Evolutionary conservation across 2,329 filamentous ascomycete genomes (phyloP), one percentile per base, ranked within the genome.

Genomic region (Pseudogymnoascus sp.): DNA sequence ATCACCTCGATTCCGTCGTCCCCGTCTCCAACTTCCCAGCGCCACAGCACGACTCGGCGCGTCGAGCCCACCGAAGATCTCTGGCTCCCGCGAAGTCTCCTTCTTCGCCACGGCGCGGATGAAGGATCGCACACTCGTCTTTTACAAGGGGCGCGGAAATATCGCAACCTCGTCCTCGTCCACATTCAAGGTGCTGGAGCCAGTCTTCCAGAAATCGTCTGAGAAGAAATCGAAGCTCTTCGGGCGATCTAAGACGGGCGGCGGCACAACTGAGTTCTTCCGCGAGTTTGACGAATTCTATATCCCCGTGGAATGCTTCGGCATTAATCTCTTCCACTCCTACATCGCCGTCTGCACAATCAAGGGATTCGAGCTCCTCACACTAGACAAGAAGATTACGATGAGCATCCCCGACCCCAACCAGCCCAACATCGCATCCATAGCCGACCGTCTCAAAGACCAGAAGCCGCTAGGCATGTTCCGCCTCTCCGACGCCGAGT

Each of bases 201-300:
- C 95, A 0, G 91, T 99, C 25, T 90, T 95, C 71, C 93, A 97
- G 68, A 97, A 96, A 73, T 89, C 92, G 0, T 88, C 90, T 0
- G 90, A 96, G 71, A 93, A 90, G 79, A 90, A 88, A 70, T 84
- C 86, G 4, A 86, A 91, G 7, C 74, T 88, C 12, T 87, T 88
- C 66, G 81, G 84, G 40, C 70, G 68, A 64, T 70, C 69, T 66
- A 80, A 82, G 49, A 78, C 78, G 64, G 76, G 78, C 11, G 81
- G 83, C 31, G 91, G 91, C 18, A 87, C 84, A 64, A 97, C 93
- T 0, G 95, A 99, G 70, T 93, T 93, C 70, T 99, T 97, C 86
- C 89, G 95, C 66, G 95, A 99, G 72, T 99, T 93, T 74, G 95
- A 99, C 77, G 95, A 97, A 69, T 99, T 99, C 76, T 99, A 97